Evolutionary conservation across 495 filamentous ascomycete species (phyloP), one percentile per base, ranked within the genome.

Genomic region (Talaromyces thailandensis): DNA sequence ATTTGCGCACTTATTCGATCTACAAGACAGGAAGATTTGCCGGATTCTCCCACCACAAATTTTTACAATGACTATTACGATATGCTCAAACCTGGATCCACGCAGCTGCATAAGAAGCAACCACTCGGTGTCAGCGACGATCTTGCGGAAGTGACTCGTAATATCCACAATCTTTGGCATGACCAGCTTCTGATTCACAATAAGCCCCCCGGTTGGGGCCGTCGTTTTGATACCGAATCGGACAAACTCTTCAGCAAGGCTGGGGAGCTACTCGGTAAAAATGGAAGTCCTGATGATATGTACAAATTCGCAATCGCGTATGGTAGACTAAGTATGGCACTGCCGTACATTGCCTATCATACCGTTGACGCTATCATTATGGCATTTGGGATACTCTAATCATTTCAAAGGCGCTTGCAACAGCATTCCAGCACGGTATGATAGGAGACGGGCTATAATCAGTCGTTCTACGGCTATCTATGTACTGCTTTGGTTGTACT

Each of bases 271-370:
- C 32, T 59, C 4, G 28, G 7, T 3, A n/a, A 59, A 16, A 59
- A 59, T 25, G 35, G 57, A n/a, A 59, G 45, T 8, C n/a, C 12
- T 3, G 57, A 59, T 14, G 35, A 59, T 6, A 45, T 45, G 57
- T 59, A 59, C 23, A 59, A 59, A 26, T 59, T 45, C 26, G 57
- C 57, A 3, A 59, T 45, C n/a, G 57, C 57, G 0, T 59, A 59
- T 59, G 57, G 57, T 0, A 6, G 57, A 3, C 26, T 59, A 35
- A 59, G 57, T 14, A 59, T 23, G 4, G 57, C n/a, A 1, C 11
- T 59, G 29, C 57, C 57, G 3, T 59, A 40, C 26, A 45, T 59
- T 43, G 32, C 57, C 26, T 59, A 59, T 59, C 57, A 59, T 45
- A 59, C 57, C n/a, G n/a, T n/a, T n/a, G n/a, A n/a, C n/a, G n/a